Base-by-base conservation (phyloP, 2,329 filamentous ascomycete genomes). In the Talaromyces sp. region DNA sequence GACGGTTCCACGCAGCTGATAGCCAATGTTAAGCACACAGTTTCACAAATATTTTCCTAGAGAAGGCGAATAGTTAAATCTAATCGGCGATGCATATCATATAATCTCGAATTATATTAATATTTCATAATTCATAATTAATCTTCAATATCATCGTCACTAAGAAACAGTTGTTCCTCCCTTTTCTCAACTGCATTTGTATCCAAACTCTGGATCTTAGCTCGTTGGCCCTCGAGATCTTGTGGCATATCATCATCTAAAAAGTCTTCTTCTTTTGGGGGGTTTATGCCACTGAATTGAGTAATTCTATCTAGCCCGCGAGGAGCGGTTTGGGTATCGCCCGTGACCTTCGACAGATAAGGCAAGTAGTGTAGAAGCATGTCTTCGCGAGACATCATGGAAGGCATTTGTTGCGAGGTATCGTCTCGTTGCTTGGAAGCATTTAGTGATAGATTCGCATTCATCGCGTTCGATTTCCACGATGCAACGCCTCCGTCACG, bases 141-240 rank as follows among this genome's bases (percentile, higher is more conserved):
- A 27, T 93, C 91, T 75, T 93, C 90, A 73, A 95, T 94, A 80
- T 95, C 91, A 78, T 95, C 91, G 72, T 95, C 91, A 70, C 89
- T 92, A 47, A 94, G 78, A 52, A 92, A 86, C 68, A 93, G 78
- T 71, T 89, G 90, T 74, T 88, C 86, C 67, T 87, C 84, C 49
- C 83, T 79, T 68, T 84, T 73, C 33, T 81, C 77, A 52, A 62
- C 49, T 1, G 10, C 49, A 22, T 56, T 37, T 2, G 47, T 52
- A 27, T 43, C 60, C 37, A 45, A 41, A 13, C 22, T 31, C 22
- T 22, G 56, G 16, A 59, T 59, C 24, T 11, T n/a, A 31, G 56
- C 33, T 43, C 39, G 37, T 11, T 56, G 60, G 0, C 74, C 68
- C 16, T 68, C 69, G 2, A 71, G 75, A 1, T 80, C 80, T 24